Percentiles rank a stretch among this genome's conserved stretches.
Conservation (phyloP, 2,329 filamentous ascomycete species). For the Fusarium concolor region DNA sequence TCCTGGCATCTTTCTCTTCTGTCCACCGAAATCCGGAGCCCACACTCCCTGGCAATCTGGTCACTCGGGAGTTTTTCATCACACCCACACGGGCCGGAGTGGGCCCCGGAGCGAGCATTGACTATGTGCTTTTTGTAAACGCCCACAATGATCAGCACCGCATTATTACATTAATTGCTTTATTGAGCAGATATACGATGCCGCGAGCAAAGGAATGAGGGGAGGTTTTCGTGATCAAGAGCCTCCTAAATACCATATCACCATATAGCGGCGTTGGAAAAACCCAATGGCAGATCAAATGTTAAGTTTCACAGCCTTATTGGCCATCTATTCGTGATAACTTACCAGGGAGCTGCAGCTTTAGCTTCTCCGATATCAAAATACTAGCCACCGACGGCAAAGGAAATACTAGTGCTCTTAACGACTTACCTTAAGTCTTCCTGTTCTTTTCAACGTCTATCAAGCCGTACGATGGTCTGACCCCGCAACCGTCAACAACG, state of each 20-base stretch:
- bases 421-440: background rate
- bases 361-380: background rate
- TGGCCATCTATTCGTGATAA: constrained; percentile 6
- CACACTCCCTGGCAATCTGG: constrained; percentile 28
- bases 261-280: background rate
- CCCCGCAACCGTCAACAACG: constrained; percentile 17
- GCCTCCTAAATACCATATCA: constrained; percentile 1
- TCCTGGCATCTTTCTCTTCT: constrained; percentile 28
- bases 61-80: constrained; percentile 36
- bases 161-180: constrained; percentile 14
- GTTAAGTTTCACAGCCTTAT: constrained; percentile 20
- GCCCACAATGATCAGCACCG: background rate
- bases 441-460: background rate
- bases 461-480: constrained; percentile 20
- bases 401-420: background rate
- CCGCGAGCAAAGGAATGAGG: background rate
- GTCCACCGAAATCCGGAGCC: background rate
- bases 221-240: no score
- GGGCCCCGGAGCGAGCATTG: constrained; percentile 25
- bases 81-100: constrained; percentile 36
- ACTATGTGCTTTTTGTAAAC: constrained; percentile 5
- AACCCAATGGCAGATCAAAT: constrained; percentile 18
- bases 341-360: constrained; percentile 1
- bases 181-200: background rate
- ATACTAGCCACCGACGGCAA: background rate